Conservation (phyloP, 2,329 filamentous ascomycete genomes). For the Didymella sp. region DNA sequence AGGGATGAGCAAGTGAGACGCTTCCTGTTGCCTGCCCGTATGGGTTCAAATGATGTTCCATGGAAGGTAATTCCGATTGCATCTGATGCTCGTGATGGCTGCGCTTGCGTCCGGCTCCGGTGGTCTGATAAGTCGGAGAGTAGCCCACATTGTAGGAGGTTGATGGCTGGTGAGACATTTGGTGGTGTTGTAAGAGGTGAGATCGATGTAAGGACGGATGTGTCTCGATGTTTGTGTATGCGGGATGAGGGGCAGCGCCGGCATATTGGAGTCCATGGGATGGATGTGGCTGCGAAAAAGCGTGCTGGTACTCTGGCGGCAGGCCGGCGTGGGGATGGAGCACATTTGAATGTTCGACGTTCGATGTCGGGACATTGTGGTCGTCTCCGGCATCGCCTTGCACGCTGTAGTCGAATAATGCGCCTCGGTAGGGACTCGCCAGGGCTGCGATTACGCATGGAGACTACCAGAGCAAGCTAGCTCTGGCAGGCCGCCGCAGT, state of each 20-base stretch:
- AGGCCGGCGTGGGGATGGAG: constrained; percentile 49
- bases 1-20: constrained; percentile 50
- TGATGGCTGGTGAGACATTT: constrained; percentile 48
- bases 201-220: constrained; percentile 47
- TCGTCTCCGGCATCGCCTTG: constrained; percentile 54
- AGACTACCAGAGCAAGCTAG: constrained; percentile 59
- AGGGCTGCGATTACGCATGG: constrained; percentile 59
- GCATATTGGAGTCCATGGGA: constrained; percentile 51
- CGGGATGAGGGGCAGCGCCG: constrained; percentile 42
- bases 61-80: constrained; percentile 48
- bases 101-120: constrained; percentile 51
- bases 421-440: constrained; percentile 57
- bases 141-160: constrained; percentile 49
- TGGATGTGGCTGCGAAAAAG: constrained; percentile 48
- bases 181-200: constrained; percentile 44
- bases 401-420: constrained; percentile 56
- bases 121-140: constrained; percentile 37
- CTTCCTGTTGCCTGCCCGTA: constrained; percentile 49
- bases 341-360: constrained; percentile 52
- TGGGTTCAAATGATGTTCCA: constrained; percentile 50
- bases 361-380: constrained; percentile 50
- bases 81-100: constrained; percentile 54
- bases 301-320: constrained; percentile 46
- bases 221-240: constrained; percentile 51
- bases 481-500: constrained; percentile 57